A percentile compares a stretch with the other conserved stretches of the same genome.
These are phyloP conservation scores for Pseudogymnoascus sp. DNA, from an alignment of 2,329 filamentous ascomycete genomes.

Conservation along the genomic window DNA sequence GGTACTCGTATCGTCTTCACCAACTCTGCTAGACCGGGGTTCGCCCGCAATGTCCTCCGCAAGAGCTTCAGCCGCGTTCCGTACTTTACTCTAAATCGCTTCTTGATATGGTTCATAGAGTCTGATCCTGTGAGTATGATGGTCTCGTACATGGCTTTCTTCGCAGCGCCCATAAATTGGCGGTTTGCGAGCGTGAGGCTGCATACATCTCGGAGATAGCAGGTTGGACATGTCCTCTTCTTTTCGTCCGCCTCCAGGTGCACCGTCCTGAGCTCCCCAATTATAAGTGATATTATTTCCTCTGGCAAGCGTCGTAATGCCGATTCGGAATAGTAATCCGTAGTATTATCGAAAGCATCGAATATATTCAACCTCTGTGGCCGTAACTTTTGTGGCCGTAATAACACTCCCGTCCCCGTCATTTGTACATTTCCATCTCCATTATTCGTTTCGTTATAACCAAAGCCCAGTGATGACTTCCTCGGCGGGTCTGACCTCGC, in stretches of 20 bases:
- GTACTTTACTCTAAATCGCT: conserved; percentile 47
- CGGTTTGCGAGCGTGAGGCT: conserved; percentile 36
- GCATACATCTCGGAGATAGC: conserved; percentile 56
- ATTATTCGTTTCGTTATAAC: not conserved
- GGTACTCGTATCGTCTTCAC: conserved; percentile 54
- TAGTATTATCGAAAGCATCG: not conserved
- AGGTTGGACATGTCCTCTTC: conserved; percentile 51
- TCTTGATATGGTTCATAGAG: conserved; percentile 43
- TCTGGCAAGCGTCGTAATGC: conserved; percentile 36
- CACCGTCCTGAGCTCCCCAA: conserved; percentile 44
- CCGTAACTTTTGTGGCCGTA: not conserved
- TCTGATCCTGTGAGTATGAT: conserved; percentile 54
- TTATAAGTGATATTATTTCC: conserved; percentile 52
- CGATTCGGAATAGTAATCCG: conserved; percentile 1
- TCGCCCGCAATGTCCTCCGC: conserved; percentile 48
- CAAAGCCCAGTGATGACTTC: not conserved
- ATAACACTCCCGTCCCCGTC: not conserved
- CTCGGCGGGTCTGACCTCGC: not conserved
- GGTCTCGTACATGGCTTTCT: conserved; percentile 39
- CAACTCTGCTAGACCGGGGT: conserved; percentile 44
- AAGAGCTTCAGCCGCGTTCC: conserved; percentile 50
- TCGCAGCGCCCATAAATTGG: not conserved
- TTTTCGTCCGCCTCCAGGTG: conserved; percentile 36
- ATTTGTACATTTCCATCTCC: not conserved
- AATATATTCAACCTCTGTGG: conserved; percentile 5